Base-by-base conservation (phyloP, 2,329 filamentous ascomycete species). In the Monosporascus sp. region DNA sequence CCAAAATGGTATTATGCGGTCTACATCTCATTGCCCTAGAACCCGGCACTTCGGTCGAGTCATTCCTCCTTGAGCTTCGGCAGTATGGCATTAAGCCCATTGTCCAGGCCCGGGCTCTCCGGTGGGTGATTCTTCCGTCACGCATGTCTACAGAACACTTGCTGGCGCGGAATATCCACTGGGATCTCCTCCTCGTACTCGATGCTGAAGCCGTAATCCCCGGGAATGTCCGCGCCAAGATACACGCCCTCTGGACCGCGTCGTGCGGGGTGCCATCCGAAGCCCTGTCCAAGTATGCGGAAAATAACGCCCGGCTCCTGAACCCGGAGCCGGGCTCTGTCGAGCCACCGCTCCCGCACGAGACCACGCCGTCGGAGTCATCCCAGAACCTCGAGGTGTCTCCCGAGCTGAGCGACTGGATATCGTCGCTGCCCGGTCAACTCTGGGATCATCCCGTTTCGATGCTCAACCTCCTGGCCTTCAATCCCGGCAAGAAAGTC, bases 401-500 rank as follows among this genome's bases (percentile, higher is more conserved):
- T 17, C 63, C 73, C 0, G 75, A 79, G 3, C 64, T 86, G 1
- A 61, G 72, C 14, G 39, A 60, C 1, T 86, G 82, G 75, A 79
- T 83, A 63, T 54, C 68, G 5, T 37, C 39, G 17, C 48, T 63
- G 22, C 59, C 62, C 47, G 38, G 39, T 2, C 49, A 41, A n/a
- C 41, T 61, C 14, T 38, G 51, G 65, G 61, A 45, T 57, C 67
- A 63, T 38, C 76, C 83, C 0, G 78, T 85, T 2, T 81, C 78
- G 1, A 87, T 86, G 83, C 72, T 86, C 39, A 86, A 87, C 55
- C 69, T 86, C 3, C 73, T 87, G 5, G 72, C 81, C 39, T 86
- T 87, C 68, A 72, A 73, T 44, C 70, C 66, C 0, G 75, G 72
- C 11, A 75, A 72, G 55, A 81, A 83, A 60, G 66, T 69, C 24